phyloP scores from a whole-genome alignment of 129 eudicot genomes.

The Arctium minus region DNA sequence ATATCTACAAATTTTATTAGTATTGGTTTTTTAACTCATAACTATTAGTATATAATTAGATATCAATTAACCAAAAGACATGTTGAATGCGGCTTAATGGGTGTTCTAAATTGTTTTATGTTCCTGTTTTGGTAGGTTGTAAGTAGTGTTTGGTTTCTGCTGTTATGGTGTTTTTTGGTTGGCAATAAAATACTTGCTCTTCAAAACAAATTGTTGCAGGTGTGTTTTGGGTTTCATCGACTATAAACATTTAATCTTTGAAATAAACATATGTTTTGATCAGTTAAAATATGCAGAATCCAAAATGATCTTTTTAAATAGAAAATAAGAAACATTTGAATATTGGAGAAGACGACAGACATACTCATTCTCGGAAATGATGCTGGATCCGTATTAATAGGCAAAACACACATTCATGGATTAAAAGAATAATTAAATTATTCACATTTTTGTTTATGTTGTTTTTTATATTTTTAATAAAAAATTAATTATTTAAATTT shows the following conservation, averaged over 20 bases:
- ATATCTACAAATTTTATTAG: background rate
- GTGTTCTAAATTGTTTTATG: too few species aligned
- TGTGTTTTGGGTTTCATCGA: background rate
- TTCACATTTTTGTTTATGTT: too few species aligned
- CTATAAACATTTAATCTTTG: background rate
- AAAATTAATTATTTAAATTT: too few species aligned
- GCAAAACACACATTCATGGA: slow-evolving; percentile 39
- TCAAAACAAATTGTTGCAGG: background rate
- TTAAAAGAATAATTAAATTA: too few species aligned
- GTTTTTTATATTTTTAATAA: too few species aligned
- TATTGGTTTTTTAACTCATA: background rate
- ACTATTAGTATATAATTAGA: background rate
- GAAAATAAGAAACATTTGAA: background rate
- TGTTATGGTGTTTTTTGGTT: too few species aligned
- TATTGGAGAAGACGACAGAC: slow-evolving; percentile 55
- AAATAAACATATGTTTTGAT: too few species aligned
- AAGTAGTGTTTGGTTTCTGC: too few species aligned
- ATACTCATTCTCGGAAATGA: slow-evolving; percentile 52
- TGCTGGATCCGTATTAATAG: slow-evolving; percentile 65
- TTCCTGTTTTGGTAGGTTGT: too few species aligned
- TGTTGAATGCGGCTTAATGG: too few species aligned
- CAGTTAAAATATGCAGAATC: background rate
- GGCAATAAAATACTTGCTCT: too few species aligned
- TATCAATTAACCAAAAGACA: background rate
- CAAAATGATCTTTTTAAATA: background rate